Evolutionary conservation across 495 filamentous ascomycete genomes (phyloP), one percentile per base, ranked within the genome.

Genomic region (Paragyromitra xinjiangensis): DNA sequence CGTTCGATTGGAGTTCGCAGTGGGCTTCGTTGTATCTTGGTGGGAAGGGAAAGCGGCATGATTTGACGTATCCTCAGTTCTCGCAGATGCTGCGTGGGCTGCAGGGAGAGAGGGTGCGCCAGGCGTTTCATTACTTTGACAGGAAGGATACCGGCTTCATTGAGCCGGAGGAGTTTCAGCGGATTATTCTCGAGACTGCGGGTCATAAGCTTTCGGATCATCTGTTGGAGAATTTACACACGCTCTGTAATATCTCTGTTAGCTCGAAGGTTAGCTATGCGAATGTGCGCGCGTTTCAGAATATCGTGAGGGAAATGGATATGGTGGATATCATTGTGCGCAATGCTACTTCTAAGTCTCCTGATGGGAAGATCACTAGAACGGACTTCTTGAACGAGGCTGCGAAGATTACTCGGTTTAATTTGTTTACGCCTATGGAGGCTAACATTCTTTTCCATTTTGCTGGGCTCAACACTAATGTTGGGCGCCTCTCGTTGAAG

Each of bases 381-480:
- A 89, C 93, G 19, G 95, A 98, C 79, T 99, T 99, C 84, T 85
- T 99, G 58, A 97, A 97, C 84, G 94, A 97, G 84, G 95, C 95
- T 22, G 90, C 95, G 26, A 90, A 90, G 51, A 89, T 94, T 80
- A 95, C 94, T 29, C 90, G 96, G 24, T 99, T 97, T 85, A 94
- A 94, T 4, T 87, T 95, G 0, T 97, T 97, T 84, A 98, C 95
- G 0, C 95, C 95, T 0, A 97, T 99, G 95, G 95, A 99, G 84
- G 95, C 96, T 2, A 95, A 98, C 83, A 98, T 99, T 78, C 88
- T 99, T 19, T 99, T 99, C 87, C 95, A 99, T 84, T 99, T 99
- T 80, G 95, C 95, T 50, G 93, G 94, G 55, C 86, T 99, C 56
- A 93, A 97, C 82, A 91, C 94, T 72, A 92, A 93, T 0, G 92